Conservation (phyloP, 2,329 filamentous ascomycete species). For the Beauveria asiatica region DNA sequence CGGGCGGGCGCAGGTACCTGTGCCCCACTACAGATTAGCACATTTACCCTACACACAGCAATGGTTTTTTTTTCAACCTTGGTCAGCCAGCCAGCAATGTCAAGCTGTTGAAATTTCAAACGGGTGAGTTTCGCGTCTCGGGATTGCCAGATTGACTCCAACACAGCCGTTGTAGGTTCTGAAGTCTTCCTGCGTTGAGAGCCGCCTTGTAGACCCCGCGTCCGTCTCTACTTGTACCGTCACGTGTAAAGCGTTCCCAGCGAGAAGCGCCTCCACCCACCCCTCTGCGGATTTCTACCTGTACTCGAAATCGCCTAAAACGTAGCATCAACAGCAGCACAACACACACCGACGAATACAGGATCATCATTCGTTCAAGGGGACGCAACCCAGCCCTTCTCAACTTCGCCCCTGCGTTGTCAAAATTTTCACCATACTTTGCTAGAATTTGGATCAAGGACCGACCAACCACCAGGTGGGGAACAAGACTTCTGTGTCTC, state of each 20-base stretch:
- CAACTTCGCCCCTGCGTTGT: background rate
- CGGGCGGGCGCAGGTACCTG: too few species aligned
- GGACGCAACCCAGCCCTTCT: background rate
- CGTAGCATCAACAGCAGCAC: background rate
- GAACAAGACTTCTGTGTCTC: background rate
- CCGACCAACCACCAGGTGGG: background rate
- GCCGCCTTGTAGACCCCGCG: too few species aligned
- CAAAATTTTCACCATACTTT: background rate
- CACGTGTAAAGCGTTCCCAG: background rate
- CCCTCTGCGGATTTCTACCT: background rate
- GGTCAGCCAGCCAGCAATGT: background rate
- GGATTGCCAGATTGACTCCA: too few species aligned
- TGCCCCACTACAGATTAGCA: too few species aligned
- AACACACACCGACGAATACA: background rate
- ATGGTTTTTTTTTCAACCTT: background rate
- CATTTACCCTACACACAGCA: background rate
- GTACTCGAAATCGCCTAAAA: background rate
- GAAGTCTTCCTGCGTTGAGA: too few species aligned
- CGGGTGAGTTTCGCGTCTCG: too few species aligned
- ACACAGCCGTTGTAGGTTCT: too few species aligned
- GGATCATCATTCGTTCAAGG: background rate
- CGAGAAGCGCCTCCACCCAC: background rate
- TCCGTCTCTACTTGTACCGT: background rate
- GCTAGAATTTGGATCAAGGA: background rate
- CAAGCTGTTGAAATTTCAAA: background rate